phyloP scores from a whole-genome alignment of 2,329 filamentous ascomycete species.

The Alternaria sp. region DNA sequence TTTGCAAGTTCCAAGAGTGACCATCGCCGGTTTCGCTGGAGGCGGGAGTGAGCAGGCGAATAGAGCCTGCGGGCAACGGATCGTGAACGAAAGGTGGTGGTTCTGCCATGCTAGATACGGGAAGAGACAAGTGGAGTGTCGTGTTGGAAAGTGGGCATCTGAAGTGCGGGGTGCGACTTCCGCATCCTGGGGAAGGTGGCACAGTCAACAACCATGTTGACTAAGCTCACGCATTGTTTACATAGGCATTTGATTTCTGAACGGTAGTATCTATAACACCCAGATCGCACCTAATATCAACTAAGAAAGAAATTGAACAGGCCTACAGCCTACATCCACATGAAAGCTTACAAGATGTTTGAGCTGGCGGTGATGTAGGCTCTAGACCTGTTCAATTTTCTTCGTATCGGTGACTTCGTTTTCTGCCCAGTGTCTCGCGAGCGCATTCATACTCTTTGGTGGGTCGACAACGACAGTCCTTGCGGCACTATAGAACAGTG shows the following conservation, averaged over 20 bases:
- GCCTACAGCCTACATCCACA: no score
- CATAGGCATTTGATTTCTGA: neutral
- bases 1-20: neutral
- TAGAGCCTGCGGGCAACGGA: neutral
- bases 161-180: neutral
- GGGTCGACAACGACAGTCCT: neutral
- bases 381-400: no score
- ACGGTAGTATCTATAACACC: no score
- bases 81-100: no score
- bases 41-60: neutral
- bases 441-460: neutral
- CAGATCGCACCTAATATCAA: no score
- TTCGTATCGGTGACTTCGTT: no score
- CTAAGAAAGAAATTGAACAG: no score
- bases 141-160: neutral
- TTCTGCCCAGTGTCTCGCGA: neutral
- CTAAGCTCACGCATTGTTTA: neutral
- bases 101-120: no score
- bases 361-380: no score
- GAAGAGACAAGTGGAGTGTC: neutral
- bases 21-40: accelerated
- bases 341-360: no score
- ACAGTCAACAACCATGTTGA: neutral
- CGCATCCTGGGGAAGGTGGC: neutral
- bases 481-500: neutral